Conservation (phyloP, 2,329 filamentous ascomycete species). For the Claviceps lovelessii region DNA sequence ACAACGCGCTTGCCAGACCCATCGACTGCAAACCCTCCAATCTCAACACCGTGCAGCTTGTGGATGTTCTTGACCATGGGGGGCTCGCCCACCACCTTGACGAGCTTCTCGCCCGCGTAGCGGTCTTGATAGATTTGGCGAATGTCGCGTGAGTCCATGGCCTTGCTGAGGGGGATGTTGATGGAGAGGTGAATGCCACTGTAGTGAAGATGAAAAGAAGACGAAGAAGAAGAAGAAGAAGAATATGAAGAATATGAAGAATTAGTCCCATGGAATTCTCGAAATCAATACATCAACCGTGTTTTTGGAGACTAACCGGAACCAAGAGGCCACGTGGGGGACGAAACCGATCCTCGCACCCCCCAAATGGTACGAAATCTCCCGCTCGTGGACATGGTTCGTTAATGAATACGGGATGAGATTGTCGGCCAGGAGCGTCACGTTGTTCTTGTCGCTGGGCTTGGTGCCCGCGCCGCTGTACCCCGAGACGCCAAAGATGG, state of each 20-base stretch:
- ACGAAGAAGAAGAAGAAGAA: too few relatives aligned
- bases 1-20: slow-evolving; percentile 80
- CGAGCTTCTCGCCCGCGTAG: slow-evolving; percentile 87
- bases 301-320: slow-evolving; percentile 24
- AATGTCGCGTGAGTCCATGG: slow-evolving; percentile 83
- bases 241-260: too few relatives aligned
- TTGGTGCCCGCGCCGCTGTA: slow-evolving; percentile 95
- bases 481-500: slow-evolving; percentile 76
- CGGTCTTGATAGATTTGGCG: slow-evolving; percentile 90
- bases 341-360: slow-evolving; percentile 60
- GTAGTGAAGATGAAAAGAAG: neutral
- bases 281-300: too few relatives aligned
- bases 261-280: neutral
- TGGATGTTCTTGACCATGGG: slow-evolving; percentile 75
- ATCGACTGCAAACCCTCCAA: slow-evolving; percentile 91
- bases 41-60: slow-evolving; percentile 77
- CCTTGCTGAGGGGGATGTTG: slow-evolving; percentile 70
- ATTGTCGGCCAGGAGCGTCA: slow-evolving; percentile 53
- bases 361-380: slow-evolving; percentile 70
- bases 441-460: slow-evolving; percentile 86
- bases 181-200: slow-evolving; percentile 88
- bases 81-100: slow-evolving; percentile 81
- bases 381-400: slow-evolving; percentile 87
- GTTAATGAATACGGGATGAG: slow-evolving; percentile 67
- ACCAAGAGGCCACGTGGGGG: slow-evolving; percentile 92